Percentiles rank a stretch among this genome's conserved stretches.
Conservation (phyloP, 1,139 yeast species). For the Saccharomycopsis hybrid region DNA sequence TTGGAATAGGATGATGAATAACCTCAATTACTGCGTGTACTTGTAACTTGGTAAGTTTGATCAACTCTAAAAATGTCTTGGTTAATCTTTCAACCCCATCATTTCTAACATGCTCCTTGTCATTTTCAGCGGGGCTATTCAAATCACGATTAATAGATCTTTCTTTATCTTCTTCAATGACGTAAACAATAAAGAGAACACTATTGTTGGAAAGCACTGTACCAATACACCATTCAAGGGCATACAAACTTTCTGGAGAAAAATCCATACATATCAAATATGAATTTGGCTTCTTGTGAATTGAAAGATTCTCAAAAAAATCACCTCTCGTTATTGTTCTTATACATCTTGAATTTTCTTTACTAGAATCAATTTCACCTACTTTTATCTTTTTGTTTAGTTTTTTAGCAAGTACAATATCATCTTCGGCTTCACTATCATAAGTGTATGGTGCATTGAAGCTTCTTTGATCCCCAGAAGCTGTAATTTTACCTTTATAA, state of each 20-base stretch:
- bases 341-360: slow-evolving; percentile 39
- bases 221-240: slow-evolving; percentile 87
- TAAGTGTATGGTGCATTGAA: slow-evolving; percentile 55
- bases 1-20: slow-evolving; percentile 80
- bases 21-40: slow-evolving; percentile 72
- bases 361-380: slow-evolving; percentile 56
- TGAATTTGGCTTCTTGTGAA: slow-evolving; percentile 54
- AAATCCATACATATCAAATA: slow-evolving; percentile 75
- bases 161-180: slow-evolving; percentile 59
- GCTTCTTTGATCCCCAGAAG: slow-evolving; percentile 23
- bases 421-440: slow-evolving; percentile 63
- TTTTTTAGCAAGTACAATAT: slow-evolving; percentile 55
- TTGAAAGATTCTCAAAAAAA: slow-evolving; percentile 39
- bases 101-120: slow-evolving; percentile 42
- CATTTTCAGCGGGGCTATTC: slow-evolving; percentile 25
- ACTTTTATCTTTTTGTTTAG: slow-evolving; percentile 54
- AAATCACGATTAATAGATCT: slow-evolving; percentile 10
- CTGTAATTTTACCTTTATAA: slow-evolving; percentile 24
- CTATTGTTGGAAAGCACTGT: slow-evolving; percentile 81
- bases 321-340: slow-evolving; percentile 70
- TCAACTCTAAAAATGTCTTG: slow-evolving; percentile 49
- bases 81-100: slow-evolving; percentile 59
- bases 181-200: slow-evolving; percentile 73
- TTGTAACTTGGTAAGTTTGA: slow-evolving; percentile 66
- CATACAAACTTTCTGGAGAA: slow-evolving; percentile 79